These are phyloP conservation scores for sunflower (Helianthus annuus) DNA, from an alignment of 129 eudicot genomes.

Conservation along the genomic window DNA sequence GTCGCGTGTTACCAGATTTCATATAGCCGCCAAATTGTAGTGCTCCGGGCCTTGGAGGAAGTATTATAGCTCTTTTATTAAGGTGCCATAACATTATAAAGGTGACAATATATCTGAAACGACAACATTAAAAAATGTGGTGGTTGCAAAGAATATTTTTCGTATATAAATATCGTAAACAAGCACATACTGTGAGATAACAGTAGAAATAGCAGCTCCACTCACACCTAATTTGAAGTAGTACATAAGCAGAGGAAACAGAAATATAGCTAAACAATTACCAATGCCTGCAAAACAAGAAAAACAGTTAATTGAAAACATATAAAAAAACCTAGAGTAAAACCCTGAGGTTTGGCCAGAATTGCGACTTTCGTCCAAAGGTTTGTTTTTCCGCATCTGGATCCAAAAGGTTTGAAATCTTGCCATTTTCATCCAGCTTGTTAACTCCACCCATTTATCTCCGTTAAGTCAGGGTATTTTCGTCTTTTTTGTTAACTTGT, in stretches of 20 bases:
- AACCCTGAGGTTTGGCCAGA: too few relatives aligned
- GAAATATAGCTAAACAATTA: constrained; percentile 62
- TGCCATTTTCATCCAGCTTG: too few relatives aligned
- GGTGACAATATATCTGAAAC: constrained; percentile 69
- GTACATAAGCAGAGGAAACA: constrained; percentile 79
- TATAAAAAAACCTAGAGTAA: neutral
- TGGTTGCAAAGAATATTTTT: neutral
- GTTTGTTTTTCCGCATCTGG: too few relatives aligned
- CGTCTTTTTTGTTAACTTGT: too few relatives aligned
- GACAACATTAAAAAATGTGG: neutral
- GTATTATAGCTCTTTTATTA: constrained; percentile 65
- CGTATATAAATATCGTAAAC: neutral
- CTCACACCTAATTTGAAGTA: constrained; percentile 72
- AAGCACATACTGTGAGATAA: constrained; percentile 81
- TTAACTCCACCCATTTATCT: too few relatives aligned
- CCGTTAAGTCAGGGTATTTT: too few relatives aligned
- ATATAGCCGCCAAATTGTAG: constrained; percentile 83
- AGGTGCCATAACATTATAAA: constrained; percentile 77
- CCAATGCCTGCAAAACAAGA: constrained; percentile 67
- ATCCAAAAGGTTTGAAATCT: too few relatives aligned
- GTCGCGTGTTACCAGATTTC: constrained; percentile 60
- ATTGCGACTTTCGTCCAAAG: too few relatives aligned
- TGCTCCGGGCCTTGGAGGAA: constrained; percentile 77
- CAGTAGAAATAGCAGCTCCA: constrained; percentile 97
- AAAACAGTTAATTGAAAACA: neutral